Base-by-base conservation (phyloP, 176 grass and related monocot species). In the Bromus sterilis region DNA sequence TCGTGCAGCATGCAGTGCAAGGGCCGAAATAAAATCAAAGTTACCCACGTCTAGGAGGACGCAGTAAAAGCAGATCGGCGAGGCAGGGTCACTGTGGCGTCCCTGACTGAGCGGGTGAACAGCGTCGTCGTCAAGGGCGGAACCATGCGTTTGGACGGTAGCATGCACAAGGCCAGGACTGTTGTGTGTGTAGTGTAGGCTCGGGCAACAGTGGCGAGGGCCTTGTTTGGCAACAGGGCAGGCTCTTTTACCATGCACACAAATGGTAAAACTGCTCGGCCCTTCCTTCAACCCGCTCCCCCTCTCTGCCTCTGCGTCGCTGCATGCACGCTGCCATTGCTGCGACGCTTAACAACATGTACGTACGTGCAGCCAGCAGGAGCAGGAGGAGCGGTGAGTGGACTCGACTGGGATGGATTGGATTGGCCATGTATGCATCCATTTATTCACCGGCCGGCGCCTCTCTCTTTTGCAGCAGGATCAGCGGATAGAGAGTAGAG, bases 91-190 rank as follows among this genome's bases (percentile, higher is more conserved):
- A 43, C 85, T 89, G 87, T 68, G 59, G 30, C 39, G 6, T 53
- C 49, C 49, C 69, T 89, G 86, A 83, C 69, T 89, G 49, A 60
- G 4, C 32, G 78, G n/a, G 41, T 85, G 91, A 93, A 86, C 80
- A 90, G 88, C 75, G 24, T 67, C 82, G 70, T 44, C 62, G 31
- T 21, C 9, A n/a, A 6, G 33, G 9, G 39, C 40, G 7, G 66
- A 43, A 5, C 67, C 40, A 44, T 71, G 66, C 37, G 28, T 29
- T 93, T 94, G 91, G 86, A 84, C 74, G 68, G 39, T 81, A 79
- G 87, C 49, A 24, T 1, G 9, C 23, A n/a, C n/a, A n/a, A n/a
- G n/a, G n/a, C n/a, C n/a, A n/a, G n/a, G n/a, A n/a, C n/a, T n/a
- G n/a, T n/a, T n/a, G n/a, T n/a, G n/a, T n/a, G n/a, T n/a, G n/a